Percentiles rank a stretch among this genome's conserved stretches.
Evolutionary conservation across 495 filamentous ascomycete genomes (phyloP).

Genomic region (Xylaria castorea): DNA sequence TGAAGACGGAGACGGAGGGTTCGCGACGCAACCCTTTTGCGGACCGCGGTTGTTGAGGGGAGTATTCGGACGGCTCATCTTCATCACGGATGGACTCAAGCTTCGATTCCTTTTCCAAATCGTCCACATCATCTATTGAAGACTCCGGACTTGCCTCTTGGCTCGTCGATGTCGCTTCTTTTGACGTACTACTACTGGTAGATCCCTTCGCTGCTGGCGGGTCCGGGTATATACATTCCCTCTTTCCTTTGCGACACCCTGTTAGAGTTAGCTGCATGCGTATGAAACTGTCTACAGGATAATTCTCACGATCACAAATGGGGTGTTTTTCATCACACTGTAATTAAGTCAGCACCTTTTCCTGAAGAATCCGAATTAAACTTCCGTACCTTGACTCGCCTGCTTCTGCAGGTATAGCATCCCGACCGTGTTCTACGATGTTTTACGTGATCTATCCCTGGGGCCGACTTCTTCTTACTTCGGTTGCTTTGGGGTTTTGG

Average conservation of each 20-base stretch:
- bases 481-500: conserved; percentile 56
- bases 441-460: conserved; percentile 80
- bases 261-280: conserved; percentile 25
- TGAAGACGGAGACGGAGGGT: conserved; percentile 52
- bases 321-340: conserved; percentile 59
- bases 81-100: conserved; percentile 73
- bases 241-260: conserved; percentile 85
- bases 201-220: conserved; percentile 59
- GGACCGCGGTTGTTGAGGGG: conserved; percentile 45
- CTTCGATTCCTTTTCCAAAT: conserved; percentile 56
- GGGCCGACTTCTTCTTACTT: conserved; percentile 63
- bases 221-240: conserved; percentile 85
- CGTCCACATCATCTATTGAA: conserved; percentile 60
- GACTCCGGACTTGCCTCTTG: conserved; percentile 58
- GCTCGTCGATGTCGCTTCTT: conserved; percentile 57
- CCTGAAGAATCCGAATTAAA: conserved; percentile 71
- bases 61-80: conserved; percentile 53
- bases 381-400: conserved; percentile 81
- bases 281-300: conserved; percentile 1
- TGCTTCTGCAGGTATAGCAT: conserved; percentile 89
- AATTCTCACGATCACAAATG: conserved; percentile 76
- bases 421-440: conserved; percentile 92
- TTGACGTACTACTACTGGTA: conserved; percentile 49
- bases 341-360: conserved; percentile 45
- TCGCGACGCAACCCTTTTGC: conserved; percentile 48